Percentiles rank a stretch among this genome's conserved stretches.
Conservation (phyloP, 169 alveolate species). For the Plasmodium adleri region DNA sequence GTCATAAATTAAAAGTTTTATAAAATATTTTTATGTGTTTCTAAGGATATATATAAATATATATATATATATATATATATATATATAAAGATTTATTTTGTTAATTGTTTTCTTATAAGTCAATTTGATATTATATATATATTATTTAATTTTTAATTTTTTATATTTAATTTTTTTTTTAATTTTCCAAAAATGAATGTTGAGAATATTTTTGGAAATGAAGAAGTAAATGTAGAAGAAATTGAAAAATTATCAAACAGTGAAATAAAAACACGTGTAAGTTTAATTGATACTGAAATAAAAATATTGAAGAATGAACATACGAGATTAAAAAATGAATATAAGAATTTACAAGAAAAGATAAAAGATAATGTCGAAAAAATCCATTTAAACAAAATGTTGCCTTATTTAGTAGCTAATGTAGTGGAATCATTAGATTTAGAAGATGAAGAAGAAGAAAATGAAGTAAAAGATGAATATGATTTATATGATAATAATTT, state of each 20-base stretch:
- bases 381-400: conserved; percentile 95
- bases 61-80: conserved; percentile 4
- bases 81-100: background rate
- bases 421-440: conserved; percentile 92
- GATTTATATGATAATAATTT: conserved; percentile 51
- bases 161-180: background rate
- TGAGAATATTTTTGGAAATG: conserved; percentile 34
- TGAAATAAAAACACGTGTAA: conserved; percentile 82
- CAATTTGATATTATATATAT: background rate
- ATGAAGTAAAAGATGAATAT: conserved; percentile 51
- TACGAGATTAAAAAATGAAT: conserved; percentile 91
- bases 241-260: conserved; percentile 78
- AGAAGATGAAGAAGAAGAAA: conserved; percentile 65
- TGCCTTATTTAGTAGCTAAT: conserved; percentile 99
- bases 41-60: background rate
- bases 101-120: background rate
- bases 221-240: conserved; percentile 77
- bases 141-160: background rate
- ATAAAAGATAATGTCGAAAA: conserved; percentile 95
- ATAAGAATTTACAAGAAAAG: conserved; percentile 88
- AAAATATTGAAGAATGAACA: conserved; percentile 91
- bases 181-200: conserved; percentile 48
- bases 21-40: conserved; percentile 1
- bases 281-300: conserved; percentile 91
- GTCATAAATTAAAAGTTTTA: background rate